Evolutionary conservation across 305 asterid genomes (phyloP).

Genomic region (Solanum chacoense): DNA sequence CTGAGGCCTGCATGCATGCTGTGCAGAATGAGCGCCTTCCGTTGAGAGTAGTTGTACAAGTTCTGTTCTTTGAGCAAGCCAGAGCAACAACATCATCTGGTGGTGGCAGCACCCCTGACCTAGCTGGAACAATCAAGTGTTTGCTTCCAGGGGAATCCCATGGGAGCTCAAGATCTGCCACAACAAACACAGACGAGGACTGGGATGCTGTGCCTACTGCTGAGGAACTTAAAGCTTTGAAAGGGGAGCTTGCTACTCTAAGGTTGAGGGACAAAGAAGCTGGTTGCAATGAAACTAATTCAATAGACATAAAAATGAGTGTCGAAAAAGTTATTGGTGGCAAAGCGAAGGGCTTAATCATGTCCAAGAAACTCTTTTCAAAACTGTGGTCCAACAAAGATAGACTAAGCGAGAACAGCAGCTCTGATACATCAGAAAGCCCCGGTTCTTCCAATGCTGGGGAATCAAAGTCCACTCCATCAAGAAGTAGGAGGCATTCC

Average conservation of each 20-base stretch:
- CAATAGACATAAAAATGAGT: conserved; percentile 17
- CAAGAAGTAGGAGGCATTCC: conserved; percentile 51
- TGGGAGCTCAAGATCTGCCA: conserved; percentile 62
- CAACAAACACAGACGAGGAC: conserved; percentile 68
- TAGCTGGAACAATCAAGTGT: conserved; percentile 33
- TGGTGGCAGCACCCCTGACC: conserved; percentile 34
- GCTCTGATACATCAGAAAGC: conserved; percentile 80
- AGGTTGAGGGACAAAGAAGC: conserved; percentile 22
- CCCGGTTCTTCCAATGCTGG: conserved; percentile 62
- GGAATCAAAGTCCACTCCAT: conserved; percentile 48
- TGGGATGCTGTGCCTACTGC: conserved; percentile 45
- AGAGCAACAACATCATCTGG: conserved; percentile 31
- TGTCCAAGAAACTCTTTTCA: conserved; percentile 39
- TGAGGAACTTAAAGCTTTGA: conserved; percentile 48
- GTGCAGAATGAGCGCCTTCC: conserved; percentile 86
- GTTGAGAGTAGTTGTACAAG: conserved; percentile 64
- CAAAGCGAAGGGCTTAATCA: conserved; percentile 29
- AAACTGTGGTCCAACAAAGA: conserved; percentile 68
- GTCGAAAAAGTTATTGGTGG: conserved; percentile 30
- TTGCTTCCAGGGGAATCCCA: conserved; percentile 43
- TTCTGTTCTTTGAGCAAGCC: conserved; percentile 63
- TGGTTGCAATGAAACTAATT: conserved; percentile 9
- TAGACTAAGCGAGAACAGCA: conserved; percentile 47
- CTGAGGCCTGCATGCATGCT: conserved; percentile 65
- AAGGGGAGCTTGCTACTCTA: conserved; percentile 37